Conservation (phyloP, 2,329 filamentous ascomycete species). For the Aspergillus sp. region DNA sequence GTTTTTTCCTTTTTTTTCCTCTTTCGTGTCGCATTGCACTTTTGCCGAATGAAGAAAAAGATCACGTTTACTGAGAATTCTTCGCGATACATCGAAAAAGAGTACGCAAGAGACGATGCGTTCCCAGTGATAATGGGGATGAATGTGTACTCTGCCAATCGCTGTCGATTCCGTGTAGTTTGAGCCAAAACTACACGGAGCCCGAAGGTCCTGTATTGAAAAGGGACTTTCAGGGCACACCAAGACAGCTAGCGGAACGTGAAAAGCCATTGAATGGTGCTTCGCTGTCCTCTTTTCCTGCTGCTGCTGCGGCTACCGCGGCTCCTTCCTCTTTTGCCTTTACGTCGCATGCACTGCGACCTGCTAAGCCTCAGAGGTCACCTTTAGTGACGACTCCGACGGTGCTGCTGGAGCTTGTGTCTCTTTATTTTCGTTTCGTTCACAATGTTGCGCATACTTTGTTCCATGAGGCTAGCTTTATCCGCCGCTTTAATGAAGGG, state of each 20-base stretch:
- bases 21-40: background rate
- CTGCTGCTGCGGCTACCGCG: too few relatives aligned
- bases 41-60: background rate
- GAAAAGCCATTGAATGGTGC: background rate
- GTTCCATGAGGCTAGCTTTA: conserved; percentile 15
- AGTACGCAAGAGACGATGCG: conserved; percentile 13
- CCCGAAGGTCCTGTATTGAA: background rate
- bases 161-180: conserved; percentile 9
- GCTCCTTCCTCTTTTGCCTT: background rate
- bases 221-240: background rate
- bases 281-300: background rate
- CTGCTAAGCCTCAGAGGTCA: background rate
- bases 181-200: conserved; percentile 1
- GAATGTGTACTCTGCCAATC: conserved; percentile 10
- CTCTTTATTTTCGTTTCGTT: conserved; percentile 16
- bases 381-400: conserved; percentile 3
- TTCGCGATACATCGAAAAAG: background rate
- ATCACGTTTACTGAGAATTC: background rate
- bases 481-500: conserved; percentile 11
- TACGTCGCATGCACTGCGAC: background rate
- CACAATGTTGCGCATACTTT: conserved; percentile 18
- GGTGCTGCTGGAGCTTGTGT: conserved; percentile 10
- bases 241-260: background rate
- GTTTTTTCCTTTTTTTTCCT: background rate
- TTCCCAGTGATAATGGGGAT: conserved; percentile 6